Base-by-base conservation (phyloP, 305 asterid genomes). In the Plantago lanceolata region DNA sequence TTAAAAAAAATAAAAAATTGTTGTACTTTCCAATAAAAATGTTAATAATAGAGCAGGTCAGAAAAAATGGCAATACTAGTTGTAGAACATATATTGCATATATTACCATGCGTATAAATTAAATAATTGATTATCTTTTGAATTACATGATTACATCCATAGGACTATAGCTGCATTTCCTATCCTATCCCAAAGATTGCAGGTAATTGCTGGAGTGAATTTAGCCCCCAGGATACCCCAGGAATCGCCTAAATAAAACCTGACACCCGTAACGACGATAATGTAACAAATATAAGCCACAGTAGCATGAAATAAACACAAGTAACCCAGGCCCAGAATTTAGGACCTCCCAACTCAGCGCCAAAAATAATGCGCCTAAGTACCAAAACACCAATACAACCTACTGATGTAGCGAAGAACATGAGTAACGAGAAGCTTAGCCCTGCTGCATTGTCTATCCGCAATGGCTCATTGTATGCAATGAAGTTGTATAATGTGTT, bases 301-400 rank as follows among this genome's bases (percentile, higher is more conserved):
- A 90, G 67, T 24, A 75, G 57, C 85, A 90, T 78, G 74, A 87
- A 87, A 63, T 75, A 90, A 33, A 69, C 69, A 66, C 75, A 69
- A 40, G 97, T 90, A 1, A 78, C 53, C 97, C 97, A 87, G 0
- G 97, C 94, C 97, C 94, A 90, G 12, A 79, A 15, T 65, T 68
- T 84, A 4, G 97, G 97, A 12, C 97, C 97, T 15, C 97, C 97
- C 52, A 90, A 87, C 78, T 90, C 97, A 16, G 88, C 97, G 15
- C 97, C 95, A 35, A 88, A 48, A 17, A 80, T 76, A 15, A 82
- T 75, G 33, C 96, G 94, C 72, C 97, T 72, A 16, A 88, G 73
- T 35, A 90, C 95, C 83, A 90, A 63, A 59, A 84, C 95, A 20
- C 83, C 81, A 0, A 90, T 88, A 64, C 97, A 90, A 21, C 91